Conservation (phyloP, 306 rosid species). For the Cicer judaicum region DNA sequence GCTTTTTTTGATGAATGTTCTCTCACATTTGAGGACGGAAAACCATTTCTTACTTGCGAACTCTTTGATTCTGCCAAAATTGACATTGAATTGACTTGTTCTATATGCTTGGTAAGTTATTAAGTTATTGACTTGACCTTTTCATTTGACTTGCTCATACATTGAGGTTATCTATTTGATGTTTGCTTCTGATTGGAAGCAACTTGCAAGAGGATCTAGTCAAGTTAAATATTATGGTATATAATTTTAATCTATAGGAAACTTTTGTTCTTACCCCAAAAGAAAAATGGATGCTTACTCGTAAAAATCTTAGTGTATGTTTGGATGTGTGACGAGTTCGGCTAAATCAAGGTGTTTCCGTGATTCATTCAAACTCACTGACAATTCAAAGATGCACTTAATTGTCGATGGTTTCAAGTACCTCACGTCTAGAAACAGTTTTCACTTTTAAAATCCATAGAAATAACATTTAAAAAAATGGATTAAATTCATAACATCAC, state of each 20-base stretch:
- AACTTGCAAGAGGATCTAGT: not conserved
- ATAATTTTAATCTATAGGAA: not conserved
- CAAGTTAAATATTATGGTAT: not conserved
- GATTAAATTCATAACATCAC: not conserved
- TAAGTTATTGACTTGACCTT: too few relatives aligned
- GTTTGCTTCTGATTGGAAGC: not conserved
- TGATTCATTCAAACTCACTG: too few relatives aligned
- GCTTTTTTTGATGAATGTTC: constrained; percentile 74
- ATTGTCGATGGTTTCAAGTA: too few relatives aligned
- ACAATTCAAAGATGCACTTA: too few relatives aligned
- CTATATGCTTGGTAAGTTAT: constrained; percentile 89
- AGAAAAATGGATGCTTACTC: too few relatives aligned
- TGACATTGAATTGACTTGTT: constrained; percentile 86
- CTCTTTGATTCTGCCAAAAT: constrained; percentile 80
- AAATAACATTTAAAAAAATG: not conserved
- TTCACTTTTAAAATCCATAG: not conserved
- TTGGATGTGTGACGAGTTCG: too few relatives aligned
- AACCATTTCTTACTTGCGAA: constrained; percentile 84
- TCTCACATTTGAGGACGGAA: constrained; percentile 68
- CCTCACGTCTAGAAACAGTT: not conserved
- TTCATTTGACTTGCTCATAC: constrained; percentile 19
- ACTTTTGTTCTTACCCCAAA: too few relatives aligned
- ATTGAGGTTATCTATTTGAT: not conserved
- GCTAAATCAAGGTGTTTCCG: too few relatives aligned
- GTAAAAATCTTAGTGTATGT: too few relatives aligned